phyloP scores from a whole-genome alignment of 176 grass and related monocot species.

The Alopecurus myosuroides region DNA sequence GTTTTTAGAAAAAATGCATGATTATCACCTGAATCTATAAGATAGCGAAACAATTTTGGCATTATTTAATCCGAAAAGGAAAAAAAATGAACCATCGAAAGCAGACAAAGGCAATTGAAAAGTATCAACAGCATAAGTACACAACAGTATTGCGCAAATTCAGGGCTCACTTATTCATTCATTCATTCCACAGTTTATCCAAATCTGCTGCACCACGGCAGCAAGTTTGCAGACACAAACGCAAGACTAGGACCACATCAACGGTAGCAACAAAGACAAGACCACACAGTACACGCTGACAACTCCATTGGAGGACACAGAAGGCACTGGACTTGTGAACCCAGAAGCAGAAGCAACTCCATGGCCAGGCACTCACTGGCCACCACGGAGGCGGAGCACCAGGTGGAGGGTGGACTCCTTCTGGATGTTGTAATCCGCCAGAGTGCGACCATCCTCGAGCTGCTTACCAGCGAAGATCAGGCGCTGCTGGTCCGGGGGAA shows the following conservation, averaged over 20 bases:
- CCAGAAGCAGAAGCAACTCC: not conserved
- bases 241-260: not conserved
- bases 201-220: not conserved
- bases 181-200: not conserved
- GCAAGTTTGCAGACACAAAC: not conserved
- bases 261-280: not conserved
- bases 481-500: conserved; percentile 67
- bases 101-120: not conserved
- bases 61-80: too few relatives aligned
- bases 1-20: too few relatives aligned
- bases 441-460: conserved; percentile 58
- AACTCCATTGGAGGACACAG: not conserved
- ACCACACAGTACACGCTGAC: not conserved
- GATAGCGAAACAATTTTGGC: too few relatives aligned
- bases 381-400: conserved; percentile 64
- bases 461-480: conserved; percentile 66
- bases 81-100: not conserved
- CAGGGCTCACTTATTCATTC: not conserved
- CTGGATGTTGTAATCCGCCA: conserved; percentile 61
- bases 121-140: not conserved
- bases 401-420: conserved; percentile 68
- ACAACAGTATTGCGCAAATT: not conserved
- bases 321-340: not conserved
- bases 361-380: conserved; percentile 19
- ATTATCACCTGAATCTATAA: too few relatives aligned